Conservation (phyloP, 192 early-diverging fungal genomes). For the Umbelopsis vinacea region DNA sequence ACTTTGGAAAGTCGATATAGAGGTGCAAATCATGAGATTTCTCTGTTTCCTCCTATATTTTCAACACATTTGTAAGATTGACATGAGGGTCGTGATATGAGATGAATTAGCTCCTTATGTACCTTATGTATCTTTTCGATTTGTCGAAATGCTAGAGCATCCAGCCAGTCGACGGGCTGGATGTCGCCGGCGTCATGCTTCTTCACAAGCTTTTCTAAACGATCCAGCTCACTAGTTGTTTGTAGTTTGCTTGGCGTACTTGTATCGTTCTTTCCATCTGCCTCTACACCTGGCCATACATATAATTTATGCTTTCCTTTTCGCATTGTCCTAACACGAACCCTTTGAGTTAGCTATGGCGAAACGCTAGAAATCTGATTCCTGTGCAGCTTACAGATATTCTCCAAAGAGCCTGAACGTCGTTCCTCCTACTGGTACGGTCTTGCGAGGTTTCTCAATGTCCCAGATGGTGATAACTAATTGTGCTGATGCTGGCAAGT, state of each 20-base stretch:
- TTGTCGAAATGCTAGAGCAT: conserved; percentile 85
- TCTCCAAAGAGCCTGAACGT: conserved; percentile 83
- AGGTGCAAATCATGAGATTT: conserved; percentile 71
- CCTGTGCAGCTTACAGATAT: conserved; percentile 58
- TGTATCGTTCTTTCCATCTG: conserved; percentile 62
- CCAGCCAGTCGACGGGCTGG: conserved; percentile 87
- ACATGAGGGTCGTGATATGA: background rate
- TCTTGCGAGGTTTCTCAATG: conserved; percentile 73
- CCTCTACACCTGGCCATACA: conserved; percentile 70
- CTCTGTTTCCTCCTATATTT: conserved; percentile 49
- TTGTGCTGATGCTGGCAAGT: conserved; percentile 75
- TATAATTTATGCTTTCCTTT: conserved; percentile 83
- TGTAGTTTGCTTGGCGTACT: conserved; percentile 59
- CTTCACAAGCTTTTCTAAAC: conserved; percentile 83
- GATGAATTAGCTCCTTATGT: background rate
- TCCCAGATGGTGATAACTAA: conserved; percentile 84
- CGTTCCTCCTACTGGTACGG: conserved; percentile 74
- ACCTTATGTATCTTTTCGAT: conserved; percentile 85
- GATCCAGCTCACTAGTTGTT: conserved; percentile 74
- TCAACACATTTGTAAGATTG: conserved; percentile 16
- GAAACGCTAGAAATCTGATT: too few relatives aligned
- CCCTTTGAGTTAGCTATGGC: background rate
- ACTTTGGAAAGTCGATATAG: conserved; percentile 90
- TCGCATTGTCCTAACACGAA: conserved; percentile 67
- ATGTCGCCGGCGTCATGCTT: conserved; percentile 91